Evolutionary conservation across 352 stramenopile species (phyloP).

Genomic region (Plasmopara halstedii): DNA sequence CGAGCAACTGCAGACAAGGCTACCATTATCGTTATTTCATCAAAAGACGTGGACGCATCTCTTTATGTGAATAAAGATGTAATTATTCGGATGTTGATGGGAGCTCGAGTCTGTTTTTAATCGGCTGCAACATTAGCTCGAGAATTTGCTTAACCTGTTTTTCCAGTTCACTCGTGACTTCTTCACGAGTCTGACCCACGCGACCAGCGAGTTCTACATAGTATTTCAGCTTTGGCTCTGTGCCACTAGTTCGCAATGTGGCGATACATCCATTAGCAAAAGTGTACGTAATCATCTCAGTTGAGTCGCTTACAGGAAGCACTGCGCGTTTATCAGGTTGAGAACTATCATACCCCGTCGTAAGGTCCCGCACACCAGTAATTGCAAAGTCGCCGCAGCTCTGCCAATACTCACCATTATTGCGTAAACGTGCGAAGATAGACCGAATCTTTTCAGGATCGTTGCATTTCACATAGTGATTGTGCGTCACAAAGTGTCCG

Average conservation of each 20-base stretch:
- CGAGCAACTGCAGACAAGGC: too few species aligned
- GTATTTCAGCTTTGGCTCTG: slow-evolving; percentile 99
- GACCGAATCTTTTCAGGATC: slow-evolving; percentile 76
- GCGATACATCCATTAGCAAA: slow-evolving; percentile 95
- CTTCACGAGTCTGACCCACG: slow-evolving; percentile 52
- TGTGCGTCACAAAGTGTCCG: slow-evolving; percentile 95
- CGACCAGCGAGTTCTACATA: slow-evolving; percentile 92
- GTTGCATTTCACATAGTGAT: slow-evolving; percentile 96
- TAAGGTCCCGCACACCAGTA: slow-evolving; percentile 79
- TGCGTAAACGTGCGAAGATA: slow-evolving; percentile 91
- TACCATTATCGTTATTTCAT: too few species aligned
- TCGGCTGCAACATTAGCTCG: slow-evolving; percentile 74
- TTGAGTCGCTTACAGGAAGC: slow-evolving; percentile 89
- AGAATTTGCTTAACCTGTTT: slow-evolving; percentile 74
- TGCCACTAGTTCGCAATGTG: slow-evolving; percentile 96
- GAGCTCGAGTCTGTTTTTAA: slow-evolving; percentile 68
- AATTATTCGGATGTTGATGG: too few species aligned
- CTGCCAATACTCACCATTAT: slow-evolving; percentile 82
- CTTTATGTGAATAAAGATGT: too few species aligned
- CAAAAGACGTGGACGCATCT: too few species aligned
- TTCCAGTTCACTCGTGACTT: slow-evolving; percentile 43
- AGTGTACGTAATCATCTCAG: slow-evolving; percentile 96
- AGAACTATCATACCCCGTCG: slow-evolving; percentile 80
- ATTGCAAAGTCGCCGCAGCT: slow-evolving; percentile 80
- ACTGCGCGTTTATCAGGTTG: slow-evolving; percentile 84